Conservation (phyloP, 805 yeast species). For the Cyberlindnera suaveolens region DNA sequence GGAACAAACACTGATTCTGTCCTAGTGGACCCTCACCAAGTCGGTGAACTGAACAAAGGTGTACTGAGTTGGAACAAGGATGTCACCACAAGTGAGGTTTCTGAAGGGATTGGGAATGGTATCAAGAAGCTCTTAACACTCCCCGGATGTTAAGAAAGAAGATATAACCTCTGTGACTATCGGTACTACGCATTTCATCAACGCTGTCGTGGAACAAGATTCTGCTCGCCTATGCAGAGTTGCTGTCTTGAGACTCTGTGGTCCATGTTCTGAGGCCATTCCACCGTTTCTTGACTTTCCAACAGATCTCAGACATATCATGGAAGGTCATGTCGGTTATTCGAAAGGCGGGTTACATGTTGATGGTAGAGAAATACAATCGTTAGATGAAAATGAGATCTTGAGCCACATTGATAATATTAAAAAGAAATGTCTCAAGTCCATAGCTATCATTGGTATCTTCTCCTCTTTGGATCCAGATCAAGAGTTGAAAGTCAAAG, state of each 20-base stretch:
- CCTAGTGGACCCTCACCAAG: constrained; percentile 32
- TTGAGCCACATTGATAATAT: constrained; percentile 26
- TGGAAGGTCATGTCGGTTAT: constrained; percentile 30
- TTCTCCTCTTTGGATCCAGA: constrained; percentile 31
- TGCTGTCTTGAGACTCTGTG: constrained; percentile 38
- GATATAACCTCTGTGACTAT: constrained; percentile 37
- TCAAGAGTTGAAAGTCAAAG: constrained; percentile 32
- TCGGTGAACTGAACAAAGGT: constrained; percentile 25
- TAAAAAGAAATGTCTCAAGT: constrained; percentile 26
- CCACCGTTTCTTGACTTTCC: constrained; percentile 42
- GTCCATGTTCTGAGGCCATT: constrained; percentile 32
- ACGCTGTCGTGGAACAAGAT: constrained; percentile 43
- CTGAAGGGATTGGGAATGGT: constrained; percentile 35
- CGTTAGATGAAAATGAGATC: constrained; percentile 26
- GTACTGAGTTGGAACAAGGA: constrained; percentile 37
- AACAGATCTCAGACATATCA: constrained; percentile 26
- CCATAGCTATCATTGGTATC: constrained; percentile 35
- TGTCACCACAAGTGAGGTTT: constrained; percentile 39
- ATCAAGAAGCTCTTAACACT: constrained; percentile 27
- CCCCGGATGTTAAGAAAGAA: constrained; percentile 17
- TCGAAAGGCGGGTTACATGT: constrained; percentile 36
- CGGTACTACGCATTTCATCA: constrained; percentile 46
- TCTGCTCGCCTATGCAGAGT: constrained; percentile 33
- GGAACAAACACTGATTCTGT: constrained; percentile 48
- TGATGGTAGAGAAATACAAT: constrained; percentile 33